A percentile compares a stretch with the other conserved stretches of the same genome.
These are phyloP conservation scores for Podaxis rugospora DNA, from an alignment of 768 basidiomycete species.

Conservation along the genomic window DNA sequence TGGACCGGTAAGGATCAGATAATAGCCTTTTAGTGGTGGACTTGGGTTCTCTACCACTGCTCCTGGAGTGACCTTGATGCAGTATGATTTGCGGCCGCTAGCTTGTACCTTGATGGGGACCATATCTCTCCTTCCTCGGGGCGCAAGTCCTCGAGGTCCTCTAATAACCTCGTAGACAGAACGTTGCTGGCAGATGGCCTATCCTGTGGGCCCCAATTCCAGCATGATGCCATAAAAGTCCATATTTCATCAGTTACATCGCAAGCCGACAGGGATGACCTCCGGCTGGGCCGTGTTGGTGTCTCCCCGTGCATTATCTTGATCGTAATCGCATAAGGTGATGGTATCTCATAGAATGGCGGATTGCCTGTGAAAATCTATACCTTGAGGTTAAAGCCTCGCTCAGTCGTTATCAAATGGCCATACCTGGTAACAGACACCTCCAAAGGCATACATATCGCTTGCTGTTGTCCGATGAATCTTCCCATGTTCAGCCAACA, in stretches of 20 bases:
- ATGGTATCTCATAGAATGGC: constrained; percentile 17
- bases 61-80: no score
- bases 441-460: constrained; percentile 13
- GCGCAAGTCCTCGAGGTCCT: neutral
- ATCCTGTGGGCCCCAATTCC: neutral
- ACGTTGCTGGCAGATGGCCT: neutral
- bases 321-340: neutral
- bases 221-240: neutral
- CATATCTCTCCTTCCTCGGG: neutral
- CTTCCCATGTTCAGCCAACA: neutral
- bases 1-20: no score
- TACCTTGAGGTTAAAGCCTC: neutral
- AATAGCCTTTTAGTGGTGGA: no score
- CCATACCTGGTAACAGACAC: constrained; percentile 12
- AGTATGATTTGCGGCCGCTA: no score
- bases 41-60: no score
- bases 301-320: neutral
- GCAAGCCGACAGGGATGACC: no score
- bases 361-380: constrained; percentile 14
- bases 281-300: neutral
- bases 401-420: neutral
- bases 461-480: neutral
- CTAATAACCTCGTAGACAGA: neutral
- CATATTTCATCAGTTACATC: neutral
- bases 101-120: no score